Conservation (phyloP, 805 yeast species). For the Yamadazyma nakazawae region DNA sequence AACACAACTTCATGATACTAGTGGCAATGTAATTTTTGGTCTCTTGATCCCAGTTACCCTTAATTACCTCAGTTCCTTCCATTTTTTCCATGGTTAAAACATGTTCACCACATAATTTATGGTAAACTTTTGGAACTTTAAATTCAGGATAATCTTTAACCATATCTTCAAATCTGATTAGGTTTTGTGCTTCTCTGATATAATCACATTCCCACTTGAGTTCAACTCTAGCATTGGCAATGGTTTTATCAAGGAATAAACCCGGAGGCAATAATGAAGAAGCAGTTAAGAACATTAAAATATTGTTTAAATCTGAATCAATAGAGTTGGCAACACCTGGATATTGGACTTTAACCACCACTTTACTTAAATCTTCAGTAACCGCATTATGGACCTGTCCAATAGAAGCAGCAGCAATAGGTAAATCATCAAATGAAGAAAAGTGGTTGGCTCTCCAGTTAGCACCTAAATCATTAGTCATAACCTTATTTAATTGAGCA, state of each 20-base stretch:
- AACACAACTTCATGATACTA: constrained; percentile 80
- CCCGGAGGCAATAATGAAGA: constrained; percentile 88
- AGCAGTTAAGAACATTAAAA: constrained; percentile 79
- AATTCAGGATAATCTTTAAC: constrained; percentile 57
- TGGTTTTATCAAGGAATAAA: constrained; percentile 82
- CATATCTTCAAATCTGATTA: constrained; percentile 64
- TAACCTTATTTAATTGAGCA: constrained; percentile 74
- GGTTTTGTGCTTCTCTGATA: constrained; percentile 76
- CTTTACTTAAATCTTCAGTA: constrained; percentile 61
- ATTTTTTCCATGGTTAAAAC: constrained; percentile 87
- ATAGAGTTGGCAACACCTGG: constrained; percentile 95
- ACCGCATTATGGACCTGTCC: constrained; percentile 94
- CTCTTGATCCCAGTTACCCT: constrained; percentile 71
- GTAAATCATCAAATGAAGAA: constrained; percentile 75
- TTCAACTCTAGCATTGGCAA: constrained; percentile 90
- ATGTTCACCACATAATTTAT: constrained; percentile 72
- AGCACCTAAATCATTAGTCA: constrained; percentile 69
- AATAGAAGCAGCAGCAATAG: constrained; percentile 93
- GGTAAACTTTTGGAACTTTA: constrained; percentile 77
- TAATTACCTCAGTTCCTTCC: constrained; percentile 79
- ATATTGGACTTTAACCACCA: constrained; percentile 93
- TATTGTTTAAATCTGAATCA: constrained; percentile 88
- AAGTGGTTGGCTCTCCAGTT: constrained; percentile 72
- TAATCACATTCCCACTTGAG: constrained; percentile 98
- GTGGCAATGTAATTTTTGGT: constrained; percentile 79